Base-by-base conservation (phyloP, 108 stramenopile genomes). In the Tribonema minus region DNA sequence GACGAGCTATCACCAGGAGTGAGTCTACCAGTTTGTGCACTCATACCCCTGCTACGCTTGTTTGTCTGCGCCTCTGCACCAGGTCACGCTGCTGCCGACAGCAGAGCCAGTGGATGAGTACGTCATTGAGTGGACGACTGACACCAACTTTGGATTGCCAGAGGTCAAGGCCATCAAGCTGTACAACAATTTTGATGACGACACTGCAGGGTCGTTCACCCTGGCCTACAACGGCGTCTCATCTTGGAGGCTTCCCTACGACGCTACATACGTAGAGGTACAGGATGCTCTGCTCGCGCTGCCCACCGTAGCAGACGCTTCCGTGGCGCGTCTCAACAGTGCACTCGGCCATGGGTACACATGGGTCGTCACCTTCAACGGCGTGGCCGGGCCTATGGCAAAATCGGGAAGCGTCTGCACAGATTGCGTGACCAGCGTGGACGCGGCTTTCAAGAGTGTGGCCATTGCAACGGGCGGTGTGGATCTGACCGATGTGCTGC, bases 151-250 rank as follows among this genome's bases (percentile, higher is more conserved):
- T 30, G 79, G 70, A 9, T 6, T 30, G 0, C 30, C 36, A 61
- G 79, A 80, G 37, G 32, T 60, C 34, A 80, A 80, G 40, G 28
- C 30, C 23, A 59, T 80, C 23, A 80, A 58, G 9, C 30, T 80
- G n/a, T 26, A n/a, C 12, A 71, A 41, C 33, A 69, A 64, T n/a
- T 6, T 54, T 12, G 27, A 46, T 15, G 70, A 71, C 15, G 79
- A 80, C 69, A 82, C 73, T n/a, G 72, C 64, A 0, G 81, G 81
- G 27, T 60, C 34, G 23, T 82, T 82, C 78, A 78, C 78, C 31
- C 79, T 82, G 3, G 59, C 58, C 20, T 82, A 59, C 32, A 78
- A 77, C 32, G 79, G 79, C 9, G 60, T 29, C n/a, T 5, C 71
- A 0, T 79, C 81, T 0, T 76, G 65, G 27, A 29, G 77, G 23